Evolutionary conservation across 1,139 yeast species (phyloP).

Genomic region (Arxiozyma bovina): DNA sequence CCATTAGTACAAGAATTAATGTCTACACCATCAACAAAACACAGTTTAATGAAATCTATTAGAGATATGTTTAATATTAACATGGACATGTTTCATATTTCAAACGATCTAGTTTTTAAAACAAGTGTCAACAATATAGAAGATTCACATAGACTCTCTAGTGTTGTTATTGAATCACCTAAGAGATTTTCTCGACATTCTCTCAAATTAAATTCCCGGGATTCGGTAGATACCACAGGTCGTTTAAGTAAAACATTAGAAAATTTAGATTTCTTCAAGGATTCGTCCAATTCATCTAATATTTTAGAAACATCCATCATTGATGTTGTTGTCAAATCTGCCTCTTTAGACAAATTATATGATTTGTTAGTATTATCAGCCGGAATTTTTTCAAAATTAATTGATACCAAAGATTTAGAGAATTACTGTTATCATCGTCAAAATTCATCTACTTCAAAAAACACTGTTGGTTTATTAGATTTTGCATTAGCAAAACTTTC

Average conservation of each 20-base stretch:
- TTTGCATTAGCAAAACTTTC: conserved; percentile 37
- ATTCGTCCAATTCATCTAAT: conserved; percentile 19
- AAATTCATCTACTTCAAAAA: conserved; percentile 9
- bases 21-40: conserved; percentile 35
- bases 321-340: conserved; percentile 49
- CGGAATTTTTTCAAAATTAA: conserved; percentile 44
- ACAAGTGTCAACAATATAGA: conserved; percentile 26
- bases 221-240: conserved; percentile 22
- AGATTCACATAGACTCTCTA: conserved; percentile 36
- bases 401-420: conserved; percentile 38
- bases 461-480: conserved; percentile 28
- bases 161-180: conserved; percentile 41
- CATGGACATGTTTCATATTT: conserved; percentile 44
- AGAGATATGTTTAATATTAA: conserved; percentile 55
- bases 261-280: conserved; percentile 30
- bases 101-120: conserved; percentile 48
- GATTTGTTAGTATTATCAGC: conserved; percentile 58
- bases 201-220: conserved; percentile 14
- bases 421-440: conserved; percentile 30
- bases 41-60: conserved; percentile 43
- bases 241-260: conserved; percentile 29
- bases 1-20: conserved; percentile 27
- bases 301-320: conserved; percentile 30
- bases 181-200: conserved; percentile 32
- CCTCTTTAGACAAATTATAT: conserved; percentile 49